Base-by-base conservation (phyloP, 139 green algal species). In the Chlorella vulgaris region DNA sequence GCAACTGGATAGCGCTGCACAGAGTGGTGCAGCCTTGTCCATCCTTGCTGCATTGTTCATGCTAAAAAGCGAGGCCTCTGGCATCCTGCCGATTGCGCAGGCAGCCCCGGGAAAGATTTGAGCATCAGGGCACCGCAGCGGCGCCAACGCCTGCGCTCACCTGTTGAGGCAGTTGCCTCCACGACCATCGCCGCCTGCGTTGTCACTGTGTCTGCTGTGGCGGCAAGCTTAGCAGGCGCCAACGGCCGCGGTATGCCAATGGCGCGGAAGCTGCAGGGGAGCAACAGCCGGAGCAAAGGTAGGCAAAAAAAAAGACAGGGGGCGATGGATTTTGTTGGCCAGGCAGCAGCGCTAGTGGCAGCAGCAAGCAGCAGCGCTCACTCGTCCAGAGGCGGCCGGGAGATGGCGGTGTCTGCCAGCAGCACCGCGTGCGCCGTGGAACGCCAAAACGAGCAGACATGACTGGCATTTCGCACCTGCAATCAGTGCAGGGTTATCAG, bases 361-460 rank as follows among this genome's bases (percentile, higher is more conserved):
- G 21, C 26, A n/a, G 6, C 42, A 62, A 13, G n/a, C 5, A 42
- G 2, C 21, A 10, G 26, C 7, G 0, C 74, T 80, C 74, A 80
- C 74, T 80, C 74, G 24, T 69, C 58, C n/a, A 70, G 42, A 15
- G 74, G 74, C 3, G 77, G 77, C 50, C 76, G 75, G 31, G 81
- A 86, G 31, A 82, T 73, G 31, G 75, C 81, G 13, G 81, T 86
- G 68, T 86, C 81, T 6, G 67, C 68, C 24, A 86, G 74, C 73
- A 78, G 53, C 15, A 86, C 61, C 24, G 82, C 81, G 24, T 31
- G 36, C 4, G 81, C 73, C 13, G 62, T 35, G 3, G 55, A 53
- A 18, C 81, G 66, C 81, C 81, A 86, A 24, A 31, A 28, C 15
- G 65, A 76, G 70, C 81, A 85, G 0, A 81, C 81, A 21, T 80